Evolutionary conservation across 2,329 filamentous ascomycete species (phyloP).

Genomic region (Pestalotiopsis sp.): DNA sequence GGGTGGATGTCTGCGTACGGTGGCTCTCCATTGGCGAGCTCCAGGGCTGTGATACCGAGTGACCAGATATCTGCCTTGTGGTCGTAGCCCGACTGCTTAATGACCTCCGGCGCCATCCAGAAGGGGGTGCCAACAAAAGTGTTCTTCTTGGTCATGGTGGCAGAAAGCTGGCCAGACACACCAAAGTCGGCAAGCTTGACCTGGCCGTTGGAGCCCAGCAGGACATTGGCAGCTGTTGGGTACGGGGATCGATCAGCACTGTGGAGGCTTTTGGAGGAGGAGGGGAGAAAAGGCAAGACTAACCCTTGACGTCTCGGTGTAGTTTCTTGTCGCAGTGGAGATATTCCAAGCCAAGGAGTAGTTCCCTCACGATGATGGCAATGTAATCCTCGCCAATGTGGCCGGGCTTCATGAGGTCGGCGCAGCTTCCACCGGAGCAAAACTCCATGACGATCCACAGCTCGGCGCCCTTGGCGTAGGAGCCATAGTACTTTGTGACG

Average conservation of each 20-base stretch:
- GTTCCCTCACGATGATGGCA: slow-evolving; percentile 88
- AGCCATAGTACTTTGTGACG: slow-evolving; percentile 97
- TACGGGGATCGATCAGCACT: too few relatives aligned
- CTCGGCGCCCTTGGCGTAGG: slow-evolving; percentile 92
- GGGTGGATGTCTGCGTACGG: slow-evolving; percentile 96
- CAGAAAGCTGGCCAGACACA: slow-evolving; percentile 92
- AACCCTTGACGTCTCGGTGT: slow-evolving; percentile 94
- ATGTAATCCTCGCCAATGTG: slow-evolving; percentile 94
- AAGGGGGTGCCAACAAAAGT: slow-evolving; percentile 98
- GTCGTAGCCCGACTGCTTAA: slow-evolving; percentile 97
- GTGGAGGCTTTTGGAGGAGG: neutral
- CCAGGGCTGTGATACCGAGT: slow-evolving; percentile 89
- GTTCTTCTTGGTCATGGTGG: slow-evolving; percentile 99
- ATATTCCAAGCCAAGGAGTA: slow-evolving; percentile 89
- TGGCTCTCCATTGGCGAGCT: slow-evolving; percentile 88
- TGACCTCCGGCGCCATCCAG: slow-evolving; percentile 99
- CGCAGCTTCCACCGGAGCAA: slow-evolving; percentile 94
- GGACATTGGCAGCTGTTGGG: slow-evolving; percentile 79
- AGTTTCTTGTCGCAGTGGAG: slow-evolving; percentile 94
- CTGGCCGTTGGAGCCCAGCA: slow-evolving; percentile 87
- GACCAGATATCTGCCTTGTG: slow-evolving; percentile 99
- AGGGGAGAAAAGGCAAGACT: neutral
- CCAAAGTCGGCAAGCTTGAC: slow-evolving; percentile 98
- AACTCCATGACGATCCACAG: slow-evolving; percentile 99
- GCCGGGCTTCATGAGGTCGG: slow-evolving; percentile 93